phyloP scores from a whole-genome alignment of 257 asterid genomes.

The Lithospermum erythrorhizon region DNA sequence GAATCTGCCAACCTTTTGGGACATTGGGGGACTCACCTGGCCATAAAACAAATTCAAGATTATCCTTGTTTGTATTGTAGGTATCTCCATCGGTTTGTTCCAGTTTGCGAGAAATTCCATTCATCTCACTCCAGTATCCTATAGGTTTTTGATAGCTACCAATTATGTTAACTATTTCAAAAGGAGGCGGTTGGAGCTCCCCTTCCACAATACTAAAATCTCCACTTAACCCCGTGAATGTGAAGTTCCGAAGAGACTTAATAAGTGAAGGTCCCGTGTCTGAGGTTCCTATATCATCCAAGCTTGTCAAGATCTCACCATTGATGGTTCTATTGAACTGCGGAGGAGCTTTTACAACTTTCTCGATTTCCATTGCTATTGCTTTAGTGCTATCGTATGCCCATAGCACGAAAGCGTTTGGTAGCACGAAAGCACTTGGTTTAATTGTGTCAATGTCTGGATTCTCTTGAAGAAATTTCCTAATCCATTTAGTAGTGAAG shows the following conservation, averaged over 20 bases:
- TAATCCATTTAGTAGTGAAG: conserved; percentile 29
- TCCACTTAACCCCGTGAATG: conserved; percentile 35
- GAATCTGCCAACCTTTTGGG: conserved; percentile 39
- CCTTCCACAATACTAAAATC: conserved; percentile 26
- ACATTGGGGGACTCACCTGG: conserved; percentile 22
- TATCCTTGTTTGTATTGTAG: no score
- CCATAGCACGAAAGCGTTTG: conserved; percentile 38
- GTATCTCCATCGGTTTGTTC: no score
- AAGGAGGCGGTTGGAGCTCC: conserved; percentile 34
- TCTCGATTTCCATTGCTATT: conserved; percentile 29
- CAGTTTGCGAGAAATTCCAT: conserved; percentile 13
- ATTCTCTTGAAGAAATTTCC: conserved; percentile 29
- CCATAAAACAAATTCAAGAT: conserved; percentile 12
- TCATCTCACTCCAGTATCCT: conserved; percentile 39
- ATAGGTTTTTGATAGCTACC: conserved; percentile 23
- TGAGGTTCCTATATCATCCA: conserved; percentile 25
- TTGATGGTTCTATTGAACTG: conserved; percentile 5
- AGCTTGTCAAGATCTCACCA: conserved; percentile 8
- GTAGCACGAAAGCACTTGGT: conserved; percentile 29
- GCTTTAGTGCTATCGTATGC: conserved; percentile 32
- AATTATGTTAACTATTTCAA: conserved; percentile 28
- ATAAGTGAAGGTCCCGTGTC: conserved; percentile 18
- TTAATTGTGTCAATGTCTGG: conserved; percentile 22
- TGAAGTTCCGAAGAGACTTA: conserved; percentile 14
- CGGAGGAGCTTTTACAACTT: conserved; percentile 9